Evolutionary conservation across 2,329 filamentous ascomycete species (phyloP).

Genomic region (Talaromyces rugulosus): DNA sequence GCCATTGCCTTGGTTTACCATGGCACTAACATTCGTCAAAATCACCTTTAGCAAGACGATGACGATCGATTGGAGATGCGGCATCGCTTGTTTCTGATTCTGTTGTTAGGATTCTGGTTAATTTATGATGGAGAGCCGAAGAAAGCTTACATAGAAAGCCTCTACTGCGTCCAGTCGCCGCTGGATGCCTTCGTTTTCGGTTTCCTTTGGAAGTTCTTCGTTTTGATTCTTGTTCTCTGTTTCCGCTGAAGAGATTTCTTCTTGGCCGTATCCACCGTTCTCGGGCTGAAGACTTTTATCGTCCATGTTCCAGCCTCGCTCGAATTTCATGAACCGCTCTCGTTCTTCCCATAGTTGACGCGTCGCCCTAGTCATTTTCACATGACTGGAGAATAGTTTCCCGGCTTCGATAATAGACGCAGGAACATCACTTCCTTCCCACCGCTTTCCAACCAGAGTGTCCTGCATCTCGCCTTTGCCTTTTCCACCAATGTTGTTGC

Average conservation of each 20-base stretch:
- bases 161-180: conserved; percentile 70
- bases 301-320: conserved; percentile 75
- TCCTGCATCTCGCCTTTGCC: conserved; percentile 78
- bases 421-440: conserved; percentile 90
- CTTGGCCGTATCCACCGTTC: conserved; percentile 39
- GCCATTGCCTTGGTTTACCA: conserved; percentile 59
- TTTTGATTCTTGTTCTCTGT: conserved; percentile 17
- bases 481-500: conserved; percentile 87
- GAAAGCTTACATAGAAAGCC: conserved; percentile 70
- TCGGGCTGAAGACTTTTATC: conserved; percentile 30
- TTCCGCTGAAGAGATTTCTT: conserved; percentile 27
- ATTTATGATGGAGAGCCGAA: background rate
- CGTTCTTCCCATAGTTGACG: conserved; percentile 93
- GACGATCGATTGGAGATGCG: conserved; percentile 84
- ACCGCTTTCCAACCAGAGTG: conserved; percentile 72
- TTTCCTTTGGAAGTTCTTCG: conserved; percentile 24
- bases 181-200: conserved; percentile 36
- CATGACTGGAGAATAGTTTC: conserved; percentile 81
- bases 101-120: background rate
- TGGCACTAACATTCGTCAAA: conserved; percentile 79
- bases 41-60: conserved; percentile 90
- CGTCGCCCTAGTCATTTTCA: conserved; percentile 86
- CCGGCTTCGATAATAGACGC: conserved; percentile 93
- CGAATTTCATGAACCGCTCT: conserved; percentile 84
- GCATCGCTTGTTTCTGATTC: conserved; percentile 65